These are phyloP conservation scores for Camelina neglecta DNA, from an alignment of 345 rosid species.

Conservation along the genomic window DNA sequence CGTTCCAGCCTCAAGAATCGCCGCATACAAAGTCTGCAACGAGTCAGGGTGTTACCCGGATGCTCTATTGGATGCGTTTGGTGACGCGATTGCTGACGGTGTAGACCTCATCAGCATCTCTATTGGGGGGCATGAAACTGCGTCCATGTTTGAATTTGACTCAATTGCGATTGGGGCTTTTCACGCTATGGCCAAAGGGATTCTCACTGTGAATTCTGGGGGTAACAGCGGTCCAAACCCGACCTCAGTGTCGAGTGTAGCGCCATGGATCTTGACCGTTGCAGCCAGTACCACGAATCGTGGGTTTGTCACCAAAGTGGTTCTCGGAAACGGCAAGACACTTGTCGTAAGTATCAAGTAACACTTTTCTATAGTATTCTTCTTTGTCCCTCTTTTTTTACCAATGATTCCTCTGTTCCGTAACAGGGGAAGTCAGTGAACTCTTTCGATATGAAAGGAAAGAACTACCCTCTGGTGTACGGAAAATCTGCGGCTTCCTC, in stretches of 20 bases:
- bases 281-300: constrained; percentile 59
- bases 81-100: constrained; percentile 57
- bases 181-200: constrained; percentile 56
- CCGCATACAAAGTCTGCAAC: constrained; percentile 50
- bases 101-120: constrained; percentile 49
- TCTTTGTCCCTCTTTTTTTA: not conserved
- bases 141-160: not conserved
- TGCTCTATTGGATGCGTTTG: constrained; percentile 47
- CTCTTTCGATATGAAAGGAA: constrained; percentile 41
- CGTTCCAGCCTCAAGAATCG: constrained; percentile 56
- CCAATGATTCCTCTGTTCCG: not conserved
- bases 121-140: not conserved
- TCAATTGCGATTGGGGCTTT: constrained; percentile 53
- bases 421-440: constrained; percentile 55
- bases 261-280: constrained; percentile 56
- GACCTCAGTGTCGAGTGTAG: not conserved
- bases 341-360: constrained; percentile 48
- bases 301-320: constrained; percentile 41
- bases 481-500: constrained; percentile 31
- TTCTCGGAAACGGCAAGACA: constrained; percentile 50
- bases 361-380: not conserved
- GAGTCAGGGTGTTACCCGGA: not conserved
- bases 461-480: constrained; percentile 39
- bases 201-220: constrained; percentile 47
- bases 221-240: constrained; percentile 47